A percentile compares a stretch with the other conserved stretches of the same genome.
Evolutionary conservation across 345 rosid genomes (phyloP).

Genomic region (Eucalyptus pauciflora): DNA sequence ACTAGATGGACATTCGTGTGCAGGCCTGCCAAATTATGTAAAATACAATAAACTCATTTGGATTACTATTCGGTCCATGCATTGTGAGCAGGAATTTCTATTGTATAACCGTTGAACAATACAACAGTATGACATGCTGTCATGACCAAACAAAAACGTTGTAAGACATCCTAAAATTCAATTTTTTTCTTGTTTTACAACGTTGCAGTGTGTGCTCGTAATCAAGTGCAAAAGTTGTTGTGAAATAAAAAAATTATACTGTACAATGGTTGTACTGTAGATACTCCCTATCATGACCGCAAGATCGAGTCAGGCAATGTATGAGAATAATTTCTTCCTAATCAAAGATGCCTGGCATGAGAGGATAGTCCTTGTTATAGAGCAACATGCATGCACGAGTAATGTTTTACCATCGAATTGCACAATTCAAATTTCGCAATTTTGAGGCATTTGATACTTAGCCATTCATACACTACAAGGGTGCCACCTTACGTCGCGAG

Average conservation of each 20-base stretch:
- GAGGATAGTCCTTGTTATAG: neutral
- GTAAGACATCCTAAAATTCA: neutral
- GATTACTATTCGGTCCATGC: neutral
- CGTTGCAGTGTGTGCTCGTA: neutral
- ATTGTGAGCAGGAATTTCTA: neutral
- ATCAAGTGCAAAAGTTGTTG: neutral
- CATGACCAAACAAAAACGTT: neutral
- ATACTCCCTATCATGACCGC: neutral
- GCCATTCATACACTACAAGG: constrained; percentile 28
- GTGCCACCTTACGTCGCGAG: constrained; percentile 96
- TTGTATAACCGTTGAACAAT: neutral
- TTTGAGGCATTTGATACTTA: neutral
- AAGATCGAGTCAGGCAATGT: neutral
- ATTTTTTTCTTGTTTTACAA: neutral
- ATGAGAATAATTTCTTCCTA: neutral
- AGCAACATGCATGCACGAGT: neutral
- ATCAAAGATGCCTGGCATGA: neutral
- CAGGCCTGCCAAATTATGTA: neutral
- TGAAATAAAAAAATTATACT: neutral
- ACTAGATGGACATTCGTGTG: neutral
- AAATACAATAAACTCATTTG: neutral
- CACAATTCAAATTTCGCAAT: neutral
- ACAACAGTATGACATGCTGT: neutral
- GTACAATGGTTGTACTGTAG: neutral
- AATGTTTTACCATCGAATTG: neutral